These are phyloP conservation scores for Ascochyta clinopodiicola DNA, from an alignment of 2,329 filamentous ascomycete species.

Conservation along the genomic window DNA sequence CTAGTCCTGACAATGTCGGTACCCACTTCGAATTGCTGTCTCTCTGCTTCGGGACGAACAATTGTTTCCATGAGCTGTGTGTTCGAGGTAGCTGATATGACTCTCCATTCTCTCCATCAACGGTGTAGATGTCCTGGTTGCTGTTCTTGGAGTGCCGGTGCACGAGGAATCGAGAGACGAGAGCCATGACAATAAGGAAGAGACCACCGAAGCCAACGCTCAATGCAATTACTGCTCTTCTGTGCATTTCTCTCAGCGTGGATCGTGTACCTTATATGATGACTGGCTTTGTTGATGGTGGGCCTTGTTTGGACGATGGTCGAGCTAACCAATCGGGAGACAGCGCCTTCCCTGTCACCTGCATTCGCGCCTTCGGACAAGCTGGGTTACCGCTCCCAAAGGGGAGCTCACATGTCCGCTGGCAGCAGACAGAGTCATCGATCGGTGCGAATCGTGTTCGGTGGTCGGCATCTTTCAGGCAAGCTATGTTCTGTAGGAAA, in stretches of 20 bases:
- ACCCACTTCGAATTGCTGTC: constrained; percentile 26
- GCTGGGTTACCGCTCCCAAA: constrained; percentile 24
- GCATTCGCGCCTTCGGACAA: constrained; percentile 23
- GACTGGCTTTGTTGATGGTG: constrained; percentile 24
- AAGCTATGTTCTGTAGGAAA: constrained; percentile 1
- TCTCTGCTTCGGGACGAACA: constrained; percentile 29
- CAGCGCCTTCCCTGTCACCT: constrained; percentile 31
- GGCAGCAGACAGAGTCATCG: constrained; percentile 10
- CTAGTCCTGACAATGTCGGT: constrained; percentile 37
- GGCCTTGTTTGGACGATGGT: constrained; percentile 18
- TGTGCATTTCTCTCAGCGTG: constrained; percentile 14
- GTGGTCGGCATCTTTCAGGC: constrained; percentile 17
- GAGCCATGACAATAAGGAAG: constrained; percentile 33
- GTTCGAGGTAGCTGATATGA: constrained; percentile 21
- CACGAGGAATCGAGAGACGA: constrained; percentile 36
- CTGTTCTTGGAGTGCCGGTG: constrained; percentile 32
- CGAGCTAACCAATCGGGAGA: constrained; percentile 35
- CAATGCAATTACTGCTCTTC: constrained; percentile 23
- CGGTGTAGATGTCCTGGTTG: constrained; percentile 16
- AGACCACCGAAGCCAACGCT: constrained; percentile 23
- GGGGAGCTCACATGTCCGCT: constrained; percentile 7
- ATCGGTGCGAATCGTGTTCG: constrained; percentile 24
- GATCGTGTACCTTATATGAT: constrained; percentile 27
- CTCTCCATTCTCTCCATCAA: constrained; percentile 22
- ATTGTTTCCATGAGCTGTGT: constrained; percentile 28